phyloP scores from a whole-genome alignment of 2,329 filamentous ascomycete genomes.

The Tolypocladium paradoxum region DNA sequence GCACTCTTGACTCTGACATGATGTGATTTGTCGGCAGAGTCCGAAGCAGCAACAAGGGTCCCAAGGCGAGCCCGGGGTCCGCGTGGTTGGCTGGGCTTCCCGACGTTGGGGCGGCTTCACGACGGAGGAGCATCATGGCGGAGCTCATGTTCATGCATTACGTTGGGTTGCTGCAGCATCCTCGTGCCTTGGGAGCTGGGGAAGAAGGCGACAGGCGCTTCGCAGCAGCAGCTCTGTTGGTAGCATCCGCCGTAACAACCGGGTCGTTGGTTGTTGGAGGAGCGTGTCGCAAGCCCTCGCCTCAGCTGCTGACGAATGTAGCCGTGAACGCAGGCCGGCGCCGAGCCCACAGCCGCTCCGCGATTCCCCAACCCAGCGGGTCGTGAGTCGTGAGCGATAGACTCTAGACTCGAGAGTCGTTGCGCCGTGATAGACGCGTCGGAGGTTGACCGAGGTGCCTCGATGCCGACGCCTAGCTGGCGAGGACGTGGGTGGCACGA shows the following conservation, averaged over 20 bases:
- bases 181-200: too few relatives aligned
- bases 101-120: too few relatives aligned
- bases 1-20: not conserved
- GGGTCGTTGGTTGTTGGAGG: too few relatives aligned
- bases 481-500: not conserved
- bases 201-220: too few relatives aligned
- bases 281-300: too few relatives aligned
- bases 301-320: not conserved
- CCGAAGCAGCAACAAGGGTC: not conserved
- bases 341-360: not conserved
- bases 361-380: not conserved
- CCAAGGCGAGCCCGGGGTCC: not conserved
- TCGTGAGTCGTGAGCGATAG: not conserved
- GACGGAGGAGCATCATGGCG: too few relatives aligned
- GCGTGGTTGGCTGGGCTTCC: not conserved
- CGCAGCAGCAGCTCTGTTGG: too few relatives aligned
- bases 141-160: too few relatives aligned
- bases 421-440: not conserved
- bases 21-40: not conserved
- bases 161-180: too few relatives aligned
- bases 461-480: not conserved
- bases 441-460: not conserved
- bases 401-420: not conserved
- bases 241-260: too few relatives aligned
- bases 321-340: not conserved